These are phyloP conservation scores for Lachnellula suecica DNA, from an alignment of 2,329 filamentous ascomycete genomes.

Conservation along the genomic window DNA sequence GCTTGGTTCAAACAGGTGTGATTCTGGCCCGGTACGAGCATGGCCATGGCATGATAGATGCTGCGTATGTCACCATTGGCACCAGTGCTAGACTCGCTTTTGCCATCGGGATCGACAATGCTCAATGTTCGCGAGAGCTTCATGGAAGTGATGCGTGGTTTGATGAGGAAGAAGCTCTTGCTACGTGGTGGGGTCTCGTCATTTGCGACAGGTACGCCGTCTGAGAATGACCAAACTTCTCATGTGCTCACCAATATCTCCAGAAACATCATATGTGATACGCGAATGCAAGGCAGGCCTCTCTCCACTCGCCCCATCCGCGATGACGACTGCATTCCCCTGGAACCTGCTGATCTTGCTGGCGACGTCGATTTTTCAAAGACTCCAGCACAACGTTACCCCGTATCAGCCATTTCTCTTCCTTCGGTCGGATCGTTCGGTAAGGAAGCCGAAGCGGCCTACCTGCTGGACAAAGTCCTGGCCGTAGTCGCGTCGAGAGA, in stretches of 20 bases:
- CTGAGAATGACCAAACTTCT: background rate
- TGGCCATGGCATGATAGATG: constrained; percentile 20
- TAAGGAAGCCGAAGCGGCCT: constrained; percentile 23
- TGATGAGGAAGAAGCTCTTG: constrained; percentile 20
- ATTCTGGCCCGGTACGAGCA: constrained; percentile 22
- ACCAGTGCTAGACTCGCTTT: constrained; percentile 18
- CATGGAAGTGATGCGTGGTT: constrained; percentile 20
- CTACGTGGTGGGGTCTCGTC: constrained; percentile 24
- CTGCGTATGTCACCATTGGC: constrained; percentile 23
- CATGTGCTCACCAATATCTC: background rate
- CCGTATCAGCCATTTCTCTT: constrained; percentile 15
- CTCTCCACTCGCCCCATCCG: constrained; percentile 16
- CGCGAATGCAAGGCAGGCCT: constrained; percentile 14
- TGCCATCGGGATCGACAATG: constrained; percentile 18
- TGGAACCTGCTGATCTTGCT: constrained; percentile 18
- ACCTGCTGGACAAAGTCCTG: constrained; percentile 17
- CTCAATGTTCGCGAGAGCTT: constrained; percentile 12
- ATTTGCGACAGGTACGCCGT: constrained; percentile 24
- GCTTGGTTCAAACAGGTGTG: constrained; percentile 21
- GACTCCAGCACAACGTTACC: constrained; percentile 13
- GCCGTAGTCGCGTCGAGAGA: constrained; percentile 9
- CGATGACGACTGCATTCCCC: constrained; percentile 18
- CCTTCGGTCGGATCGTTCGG: constrained; percentile 20
- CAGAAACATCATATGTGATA: constrained; percentile 18
- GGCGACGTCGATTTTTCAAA: background rate